Evolutionary conservation across 306 rosid genomes (phyloP).

Genomic region (Quercus wislizeni): DNA sequence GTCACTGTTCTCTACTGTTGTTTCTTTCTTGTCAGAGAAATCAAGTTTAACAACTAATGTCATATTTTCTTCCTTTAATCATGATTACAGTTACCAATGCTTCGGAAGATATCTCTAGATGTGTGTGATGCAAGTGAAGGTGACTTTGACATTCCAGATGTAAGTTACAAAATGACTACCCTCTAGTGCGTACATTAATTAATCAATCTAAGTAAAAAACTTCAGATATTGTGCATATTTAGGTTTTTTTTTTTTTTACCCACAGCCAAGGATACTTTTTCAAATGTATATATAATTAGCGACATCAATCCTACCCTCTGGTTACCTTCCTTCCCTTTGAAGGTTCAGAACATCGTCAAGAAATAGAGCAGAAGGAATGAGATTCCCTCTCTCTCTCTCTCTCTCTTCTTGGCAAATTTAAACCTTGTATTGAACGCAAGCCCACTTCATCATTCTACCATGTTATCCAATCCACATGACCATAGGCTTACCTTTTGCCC

Average conservation of each 20-base stretch:
- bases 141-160: constrained; percentile 65
- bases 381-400: not conserved
- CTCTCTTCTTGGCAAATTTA: not conserved
- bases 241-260: not conserved
- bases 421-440: no score
- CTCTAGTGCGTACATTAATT: no score
- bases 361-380: not conserved
- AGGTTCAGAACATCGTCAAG: not conserved
- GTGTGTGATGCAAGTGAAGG: constrained; percentile 76
- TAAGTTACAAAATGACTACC: constrained; percentile 36
- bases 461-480: not conserved
- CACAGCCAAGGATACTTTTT: no score
- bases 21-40: constrained; percentile 1
- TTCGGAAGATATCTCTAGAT: constrained; percentile 69
- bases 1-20: not conserved
- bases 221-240: not conserved
- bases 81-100: constrained; percentile 58
- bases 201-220: not conserved
- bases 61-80: constrained; percentile 13
- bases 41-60: constrained; percentile 8
- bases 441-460: not conserved
- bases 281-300: not conserved
- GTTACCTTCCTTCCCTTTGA: not conserved
- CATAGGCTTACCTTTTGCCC: no score
- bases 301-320: not conserved